Evolutionary conservation across 176 grass and related monocot genomes (phyloP).

Genomic region (Oryza longistaminata): DNA sequence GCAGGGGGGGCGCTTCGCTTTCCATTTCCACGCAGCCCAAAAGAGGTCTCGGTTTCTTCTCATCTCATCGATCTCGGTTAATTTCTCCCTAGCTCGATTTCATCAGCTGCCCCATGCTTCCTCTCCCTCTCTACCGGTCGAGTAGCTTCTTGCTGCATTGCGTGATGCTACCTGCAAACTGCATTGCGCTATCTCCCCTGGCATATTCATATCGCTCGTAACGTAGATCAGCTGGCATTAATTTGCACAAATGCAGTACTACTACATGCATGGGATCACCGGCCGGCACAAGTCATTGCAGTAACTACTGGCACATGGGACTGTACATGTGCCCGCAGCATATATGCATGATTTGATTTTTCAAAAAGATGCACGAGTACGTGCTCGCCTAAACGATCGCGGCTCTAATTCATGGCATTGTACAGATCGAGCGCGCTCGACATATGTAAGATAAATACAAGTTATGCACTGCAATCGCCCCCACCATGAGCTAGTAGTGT

Average conservation of each 20-base stretch:
- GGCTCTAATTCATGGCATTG: background rate
- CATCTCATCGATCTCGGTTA: background rate
- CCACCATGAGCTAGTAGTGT: background rate
- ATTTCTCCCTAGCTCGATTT: background rate
- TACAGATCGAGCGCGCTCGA: background rate
- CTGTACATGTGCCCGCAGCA: background rate
- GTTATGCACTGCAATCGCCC: background rate
- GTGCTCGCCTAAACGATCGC: background rate
- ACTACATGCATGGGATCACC: background rate
- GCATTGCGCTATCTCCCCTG: background rate
- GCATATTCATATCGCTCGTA: background rate
- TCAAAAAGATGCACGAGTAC: background rate
- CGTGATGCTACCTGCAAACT: background rate
- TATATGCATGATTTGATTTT: background rate
- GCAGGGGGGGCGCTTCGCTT: background rate
- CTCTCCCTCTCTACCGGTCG: background rate
- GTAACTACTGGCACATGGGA: background rate
- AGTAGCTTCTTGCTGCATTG: background rate
- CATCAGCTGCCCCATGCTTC: background rate
- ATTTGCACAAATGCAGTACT: background rate
- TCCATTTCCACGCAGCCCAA: constrained; percentile 3
- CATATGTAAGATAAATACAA: background rate
- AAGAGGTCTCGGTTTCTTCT: background rate
- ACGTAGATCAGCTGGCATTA: background rate
- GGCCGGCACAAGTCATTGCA: background rate